Evolutionary conservation across 73 alveolate genomes (phyloP).

Genomic region (Halteria grandinella): DNA sequence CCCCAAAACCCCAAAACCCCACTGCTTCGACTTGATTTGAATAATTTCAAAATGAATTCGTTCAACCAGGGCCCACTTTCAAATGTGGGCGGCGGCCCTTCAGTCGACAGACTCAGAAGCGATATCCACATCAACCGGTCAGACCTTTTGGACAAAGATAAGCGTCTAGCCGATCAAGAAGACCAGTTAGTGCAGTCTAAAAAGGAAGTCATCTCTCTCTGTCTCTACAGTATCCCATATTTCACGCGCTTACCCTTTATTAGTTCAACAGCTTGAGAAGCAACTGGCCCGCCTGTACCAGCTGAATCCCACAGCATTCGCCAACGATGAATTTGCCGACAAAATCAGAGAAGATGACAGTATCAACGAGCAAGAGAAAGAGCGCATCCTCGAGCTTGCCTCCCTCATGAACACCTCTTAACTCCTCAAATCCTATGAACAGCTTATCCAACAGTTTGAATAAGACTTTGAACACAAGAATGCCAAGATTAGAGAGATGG

Average conservation of each 20-base stretch:
- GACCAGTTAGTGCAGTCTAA: constrained; percentile 16
- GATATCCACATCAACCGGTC: constrained; percentile 23
- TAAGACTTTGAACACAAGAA: constrained; percentile 40
- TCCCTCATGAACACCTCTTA: constrained; percentile 41
- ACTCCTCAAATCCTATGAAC: constrained; percentile 59
- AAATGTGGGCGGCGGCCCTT: no score
- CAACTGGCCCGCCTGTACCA: not conserved
- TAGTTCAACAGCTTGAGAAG: constrained; percentile 30
- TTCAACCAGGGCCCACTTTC: constrained; percentile 2
- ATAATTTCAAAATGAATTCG: constrained; percentile 18
- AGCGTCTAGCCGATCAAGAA: constrained; percentile 5
- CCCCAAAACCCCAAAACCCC: no score
- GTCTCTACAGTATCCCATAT: constrained; percentile 11
- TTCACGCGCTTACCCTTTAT: not conserved
- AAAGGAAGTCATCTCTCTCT: constrained; percentile 41
- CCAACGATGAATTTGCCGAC: constrained; percentile 19
- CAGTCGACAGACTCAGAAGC: constrained; percentile 23
- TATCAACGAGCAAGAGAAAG: constrained; percentile 30
- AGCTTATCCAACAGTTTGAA: constrained; percentile 44
- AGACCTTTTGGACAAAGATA: constrained; percentile 27
- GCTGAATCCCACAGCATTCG: constrained; percentile 22
- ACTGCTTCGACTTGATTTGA: no score
- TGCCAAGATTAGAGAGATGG: constrained; percentile 13
- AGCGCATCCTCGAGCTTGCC: constrained; percentile 25
- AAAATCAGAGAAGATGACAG: constrained; percentile 19